phyloP scores from a whole-genome alignment of 352 stramenopile genomes.

The Phytopythium mirpurense region DNA sequence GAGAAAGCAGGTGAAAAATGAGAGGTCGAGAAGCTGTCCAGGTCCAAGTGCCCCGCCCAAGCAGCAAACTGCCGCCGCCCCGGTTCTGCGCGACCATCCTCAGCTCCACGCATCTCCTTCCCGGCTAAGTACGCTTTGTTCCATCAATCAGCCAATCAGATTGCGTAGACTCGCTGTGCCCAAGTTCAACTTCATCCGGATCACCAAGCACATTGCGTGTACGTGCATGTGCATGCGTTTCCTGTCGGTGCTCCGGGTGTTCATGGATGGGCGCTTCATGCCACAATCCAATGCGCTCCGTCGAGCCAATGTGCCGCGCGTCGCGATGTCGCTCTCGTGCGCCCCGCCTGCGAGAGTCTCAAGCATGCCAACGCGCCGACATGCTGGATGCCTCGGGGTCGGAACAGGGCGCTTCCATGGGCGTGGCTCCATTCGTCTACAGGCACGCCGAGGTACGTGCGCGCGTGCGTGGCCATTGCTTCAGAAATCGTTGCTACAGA shows the following conservation, averaged over 20 bases:
- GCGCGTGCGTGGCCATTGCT: neutral
- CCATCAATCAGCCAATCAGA: neutral
- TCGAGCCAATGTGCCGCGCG: neutral
- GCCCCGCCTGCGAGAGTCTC: too few relatives aligned
- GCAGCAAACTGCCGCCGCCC: neutral
- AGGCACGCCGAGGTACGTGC: neutral
- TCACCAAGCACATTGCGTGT: constrained; percentile 3
- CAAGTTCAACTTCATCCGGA: constrained; percentile 5
- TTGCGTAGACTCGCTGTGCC: neutral
- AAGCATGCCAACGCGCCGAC: too few relatives aligned
- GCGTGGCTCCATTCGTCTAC: neutral
- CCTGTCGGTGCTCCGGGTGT: neutral
- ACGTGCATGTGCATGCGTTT: constrained; percentile 1
- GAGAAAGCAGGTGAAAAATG: neutral
- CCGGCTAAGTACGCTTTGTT: neutral
- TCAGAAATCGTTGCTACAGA: neutral
- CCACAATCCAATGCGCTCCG: neutral
- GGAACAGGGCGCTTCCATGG: neutral
- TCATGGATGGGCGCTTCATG: neutral
- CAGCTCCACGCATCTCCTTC: neutral
- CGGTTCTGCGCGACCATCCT: neutral
- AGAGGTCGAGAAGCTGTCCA: neutral
- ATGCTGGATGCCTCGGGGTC: too few relatives aligned
- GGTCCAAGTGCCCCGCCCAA: neutral
- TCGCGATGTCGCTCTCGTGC: neutral